phyloP scores from a whole-genome alignment of 2,329 filamentous ascomycete genomes.

The Ophiocordyceps camponoti-rufipedis region DNA sequence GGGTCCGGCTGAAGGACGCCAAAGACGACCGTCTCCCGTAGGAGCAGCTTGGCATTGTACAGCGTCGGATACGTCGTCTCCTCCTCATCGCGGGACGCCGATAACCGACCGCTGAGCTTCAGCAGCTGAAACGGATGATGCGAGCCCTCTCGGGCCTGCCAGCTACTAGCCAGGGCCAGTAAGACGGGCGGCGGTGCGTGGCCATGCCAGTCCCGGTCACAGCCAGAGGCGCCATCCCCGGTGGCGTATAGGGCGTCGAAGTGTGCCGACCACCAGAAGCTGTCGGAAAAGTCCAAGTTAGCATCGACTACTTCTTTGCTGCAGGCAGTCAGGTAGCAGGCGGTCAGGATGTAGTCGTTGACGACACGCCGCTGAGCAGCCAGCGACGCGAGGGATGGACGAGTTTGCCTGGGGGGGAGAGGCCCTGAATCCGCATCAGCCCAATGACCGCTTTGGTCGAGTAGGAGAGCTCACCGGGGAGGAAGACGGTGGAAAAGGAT shows the following conservation, averaged over 20 bases:
- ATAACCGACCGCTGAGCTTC: constrained; percentile 29
- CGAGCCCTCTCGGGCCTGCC: constrained; percentile 27
- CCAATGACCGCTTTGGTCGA: background rate
- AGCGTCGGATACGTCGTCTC: constrained; percentile 29
- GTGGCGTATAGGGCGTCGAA: constrained; percentile 14
- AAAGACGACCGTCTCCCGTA: constrained; percentile 35
- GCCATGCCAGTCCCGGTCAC: constrained; percentile 15
- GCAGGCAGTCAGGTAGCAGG: constrained; percentile 22
- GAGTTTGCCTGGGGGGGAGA: constrained; percentile 27
- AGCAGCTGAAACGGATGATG: constrained; percentile 36
- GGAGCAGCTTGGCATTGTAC: constrained; percentile 33
- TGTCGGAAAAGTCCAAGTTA: constrained; percentile 34
- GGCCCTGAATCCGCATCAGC: constrained; percentile 14
- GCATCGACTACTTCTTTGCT: constrained; percentile 21
- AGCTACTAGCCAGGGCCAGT: constrained; percentile 29
- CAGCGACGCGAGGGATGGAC: constrained; percentile 31
- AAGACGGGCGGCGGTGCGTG: constrained; percentile 31
- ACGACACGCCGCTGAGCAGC: constrained; percentile 28
- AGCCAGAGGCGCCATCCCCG: constrained; percentile 4
- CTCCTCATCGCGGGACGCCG: constrained; percentile 28
- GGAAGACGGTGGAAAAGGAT: constrained; percentile 27
- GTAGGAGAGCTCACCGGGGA: constrained; percentile 23
- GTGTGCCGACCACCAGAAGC: constrained; percentile 40
- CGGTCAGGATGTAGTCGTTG: constrained; percentile 31
- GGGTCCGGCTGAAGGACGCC: constrained; percentile 32